A percentile compares a stretch with the other conserved stretches of the same genome.
Conservation (phyloP, 106 monocot genomes). For the Dendrobium huoshanense region DNA sequence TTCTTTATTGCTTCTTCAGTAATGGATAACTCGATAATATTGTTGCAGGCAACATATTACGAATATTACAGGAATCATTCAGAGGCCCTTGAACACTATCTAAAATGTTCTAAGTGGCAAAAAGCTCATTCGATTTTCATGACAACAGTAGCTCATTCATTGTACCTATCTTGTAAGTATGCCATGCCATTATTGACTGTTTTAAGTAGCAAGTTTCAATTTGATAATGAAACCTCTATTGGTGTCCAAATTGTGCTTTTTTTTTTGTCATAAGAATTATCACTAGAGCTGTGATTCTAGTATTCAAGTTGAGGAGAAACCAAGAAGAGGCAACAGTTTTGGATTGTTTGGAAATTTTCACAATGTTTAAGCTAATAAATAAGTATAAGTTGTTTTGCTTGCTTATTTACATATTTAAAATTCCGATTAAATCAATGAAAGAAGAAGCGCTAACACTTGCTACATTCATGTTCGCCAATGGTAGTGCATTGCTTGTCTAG, state of each 20-base stretch:
- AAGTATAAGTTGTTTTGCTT: not conserved
- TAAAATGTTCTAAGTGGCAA: conserved; percentile 80
- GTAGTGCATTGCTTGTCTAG: not conserved
- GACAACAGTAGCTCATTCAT: conserved; percentile 72
- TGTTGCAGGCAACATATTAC: conserved; percentile 71
- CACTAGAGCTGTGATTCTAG: not conserved
- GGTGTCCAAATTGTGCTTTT: not conserved
- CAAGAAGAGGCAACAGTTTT: not conserved
- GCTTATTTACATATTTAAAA: not conserved
- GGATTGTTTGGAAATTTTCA: not conserved
- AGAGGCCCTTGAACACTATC: conserved; percentile 77
- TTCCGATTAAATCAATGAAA: not conserved
- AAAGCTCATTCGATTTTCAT: conserved; percentile 88
- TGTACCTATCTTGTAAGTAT: conserved; percentile 81
- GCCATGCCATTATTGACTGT: not conserved
- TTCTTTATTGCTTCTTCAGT: conserved; percentile 6
- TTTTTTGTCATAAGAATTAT: not conserved
- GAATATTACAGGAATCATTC: conserved; percentile 75
- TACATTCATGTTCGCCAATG: not conserved
- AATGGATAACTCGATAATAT: not conserved
- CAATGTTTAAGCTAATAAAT: not conserved
- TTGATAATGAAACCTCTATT: not conserved
- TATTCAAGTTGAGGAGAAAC: not conserved
- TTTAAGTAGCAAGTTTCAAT: not conserved
- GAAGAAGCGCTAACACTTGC: not conserved